Conservation (phyloP, 257 asterid genomes). For the Solanum habrochaites region DNA sequence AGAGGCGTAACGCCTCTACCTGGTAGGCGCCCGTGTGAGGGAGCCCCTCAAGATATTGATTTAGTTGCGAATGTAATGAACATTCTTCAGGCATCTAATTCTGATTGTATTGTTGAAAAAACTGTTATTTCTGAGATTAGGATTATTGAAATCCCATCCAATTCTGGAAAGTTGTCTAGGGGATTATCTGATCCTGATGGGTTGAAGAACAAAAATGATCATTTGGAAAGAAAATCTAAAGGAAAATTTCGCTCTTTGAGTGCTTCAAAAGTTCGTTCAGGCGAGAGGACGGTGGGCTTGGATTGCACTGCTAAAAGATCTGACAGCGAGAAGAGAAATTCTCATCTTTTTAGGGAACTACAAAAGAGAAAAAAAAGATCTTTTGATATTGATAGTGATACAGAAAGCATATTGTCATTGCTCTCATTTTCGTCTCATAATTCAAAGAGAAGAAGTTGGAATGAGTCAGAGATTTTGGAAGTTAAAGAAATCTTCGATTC, state of each 20-base stretch:
- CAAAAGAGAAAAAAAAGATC: conserved; percentile 10
- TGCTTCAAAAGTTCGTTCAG: conserved; percentile 18
- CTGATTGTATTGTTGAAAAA: conserved; percentile 41
- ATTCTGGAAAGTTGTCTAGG: conserved; percentile 5
- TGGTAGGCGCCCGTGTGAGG: conserved; percentile 47
- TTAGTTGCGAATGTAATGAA: conserved; percentile 13
- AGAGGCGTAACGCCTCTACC: conserved; percentile 47
- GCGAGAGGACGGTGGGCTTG: conserved; percentile 1
- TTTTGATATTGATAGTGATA: conserved; percentile 35
- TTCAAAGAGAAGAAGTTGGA: conserved; percentile 68
- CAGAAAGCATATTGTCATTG: conserved; percentile 29
- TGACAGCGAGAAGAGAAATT: neutral
- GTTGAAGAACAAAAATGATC: conserved; percentile 2
- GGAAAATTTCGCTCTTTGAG: conserved; percentile 22
- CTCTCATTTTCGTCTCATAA: conserved; percentile 5
- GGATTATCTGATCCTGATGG: conserved; percentile 24
- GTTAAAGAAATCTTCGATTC: conserved; percentile 46
- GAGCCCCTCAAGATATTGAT: conserved; percentile 24
- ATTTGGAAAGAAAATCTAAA: neutral
- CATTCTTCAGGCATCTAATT: conserved; percentile 13
- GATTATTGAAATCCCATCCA: conserved; percentile 1
- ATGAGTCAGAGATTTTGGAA: conserved; percentile 38
- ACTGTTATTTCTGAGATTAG: conserved; percentile 50
- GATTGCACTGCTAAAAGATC: neutral
- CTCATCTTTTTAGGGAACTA: neutral